Evolutionary conservation across 306 rosid genomes (phyloP).

Genomic region (Cercis canadensis): DNA sequence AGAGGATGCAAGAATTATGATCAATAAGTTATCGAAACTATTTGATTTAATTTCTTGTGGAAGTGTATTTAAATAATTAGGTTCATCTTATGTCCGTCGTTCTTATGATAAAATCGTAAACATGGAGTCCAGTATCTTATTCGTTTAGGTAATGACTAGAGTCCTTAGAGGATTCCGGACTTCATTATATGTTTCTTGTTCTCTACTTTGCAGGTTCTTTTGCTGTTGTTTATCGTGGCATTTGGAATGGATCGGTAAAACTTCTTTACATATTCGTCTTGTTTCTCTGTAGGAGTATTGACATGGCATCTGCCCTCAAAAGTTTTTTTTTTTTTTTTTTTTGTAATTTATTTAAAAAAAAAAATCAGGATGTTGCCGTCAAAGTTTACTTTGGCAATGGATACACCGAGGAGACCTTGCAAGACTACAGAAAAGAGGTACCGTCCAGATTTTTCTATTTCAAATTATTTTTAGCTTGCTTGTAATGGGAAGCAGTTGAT

Average conservation of each 20-base stretch:
- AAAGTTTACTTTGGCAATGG: conserved; percentile 68
- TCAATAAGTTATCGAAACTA: conserved; percentile 11
- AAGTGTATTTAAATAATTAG: conserved; percentile 25
- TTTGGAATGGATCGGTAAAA: conserved; percentile 82
- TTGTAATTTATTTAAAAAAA: no score
- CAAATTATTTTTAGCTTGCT: conserved; percentile 2
- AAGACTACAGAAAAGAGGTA: conserved; percentile 73
- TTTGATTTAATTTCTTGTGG: conserved; percentile 28
- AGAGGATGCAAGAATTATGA: background rate
- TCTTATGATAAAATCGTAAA: conserved; percentile 6
- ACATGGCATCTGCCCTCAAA: conserved; percentile 26
- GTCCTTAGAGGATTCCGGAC: background rate
- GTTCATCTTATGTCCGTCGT: conserved; percentile 24
- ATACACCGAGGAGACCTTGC: conserved; percentile 53
- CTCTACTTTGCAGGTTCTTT: conserved; percentile 59
- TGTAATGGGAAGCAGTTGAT: conserved; percentile 34
- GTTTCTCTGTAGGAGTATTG: background rate
- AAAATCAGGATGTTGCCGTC: conserved; percentile 70
- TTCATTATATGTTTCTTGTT: background rate
- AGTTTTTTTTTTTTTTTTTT: conserved; percentile 2
- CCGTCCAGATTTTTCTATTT: background rate
- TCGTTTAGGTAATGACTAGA: background rate
- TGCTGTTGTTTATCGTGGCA: conserved; percentile 74
- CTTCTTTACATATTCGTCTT: conserved; percentile 28
- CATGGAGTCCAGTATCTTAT: background rate